Conservation (phyloP, 345 rosid species). For the Punica granatum region DNA sequence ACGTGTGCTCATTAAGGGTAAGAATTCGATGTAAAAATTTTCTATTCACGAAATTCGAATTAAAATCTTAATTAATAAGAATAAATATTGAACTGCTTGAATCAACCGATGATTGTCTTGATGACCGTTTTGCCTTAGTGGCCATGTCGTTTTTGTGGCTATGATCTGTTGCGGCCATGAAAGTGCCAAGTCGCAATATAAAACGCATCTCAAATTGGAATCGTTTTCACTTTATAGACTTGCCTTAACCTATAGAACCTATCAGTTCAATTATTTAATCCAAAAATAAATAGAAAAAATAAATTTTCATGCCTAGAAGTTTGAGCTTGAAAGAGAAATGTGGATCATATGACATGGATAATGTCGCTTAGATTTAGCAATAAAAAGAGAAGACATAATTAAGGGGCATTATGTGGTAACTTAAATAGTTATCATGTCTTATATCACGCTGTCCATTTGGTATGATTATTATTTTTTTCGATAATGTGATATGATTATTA, state of each 20-base stretch:
- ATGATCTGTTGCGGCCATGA: not conserved
- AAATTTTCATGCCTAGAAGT: no score
- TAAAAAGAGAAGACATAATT: not conserved
- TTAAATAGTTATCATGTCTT: no score
- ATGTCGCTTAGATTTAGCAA: not conserved
- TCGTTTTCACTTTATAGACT: not conserved
- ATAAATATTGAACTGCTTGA: no score
- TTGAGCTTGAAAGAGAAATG: not conserved
- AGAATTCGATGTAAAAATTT: no score
- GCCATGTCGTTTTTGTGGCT: not conserved
- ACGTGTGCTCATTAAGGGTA: no score
- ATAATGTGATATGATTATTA: no score
- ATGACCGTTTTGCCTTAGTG: not conserved
- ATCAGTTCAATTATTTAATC: no score
- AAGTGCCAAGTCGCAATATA: not conserved
- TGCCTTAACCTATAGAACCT: conserved; percentile 2
- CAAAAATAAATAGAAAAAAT: no score
- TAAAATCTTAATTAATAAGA: no score
- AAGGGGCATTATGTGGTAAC: not conserved
- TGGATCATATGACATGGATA: not conserved
- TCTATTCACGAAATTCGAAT: no score
- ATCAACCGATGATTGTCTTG: not conserved
- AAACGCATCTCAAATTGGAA: not conserved
- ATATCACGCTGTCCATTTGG: not conserved
- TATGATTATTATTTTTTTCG: no score